phyloP scores from a whole-genome alignment of 2,329 filamentous ascomycete species.

The Paraconiothyrium sp. region DNA sequence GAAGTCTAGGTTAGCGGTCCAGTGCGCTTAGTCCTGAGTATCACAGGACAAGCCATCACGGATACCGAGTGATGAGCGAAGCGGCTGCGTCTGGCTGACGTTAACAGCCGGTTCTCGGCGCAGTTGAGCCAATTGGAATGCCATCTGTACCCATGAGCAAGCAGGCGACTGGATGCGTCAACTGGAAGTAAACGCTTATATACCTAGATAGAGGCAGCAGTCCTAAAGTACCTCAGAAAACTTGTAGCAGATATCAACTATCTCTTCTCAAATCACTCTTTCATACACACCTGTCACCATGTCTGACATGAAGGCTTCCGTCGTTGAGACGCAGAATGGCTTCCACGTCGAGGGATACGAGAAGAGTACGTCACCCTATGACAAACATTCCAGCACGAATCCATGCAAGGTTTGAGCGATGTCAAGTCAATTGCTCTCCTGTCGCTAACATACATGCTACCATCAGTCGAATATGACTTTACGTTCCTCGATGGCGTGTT shows the following conservation, averaged over 20 bases:
- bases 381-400: background rate
- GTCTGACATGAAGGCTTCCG: slow-evolving; percentile 73
- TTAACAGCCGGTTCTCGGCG: slow-evolving; percentile 29
- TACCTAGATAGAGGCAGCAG: slow-evolving; percentile 32
- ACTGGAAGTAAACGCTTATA: slow-evolving; percentile 29
- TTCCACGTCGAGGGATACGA: slow-evolving; percentile 78
- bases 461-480: slow-evolving; percentile 72
- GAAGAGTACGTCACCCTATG: slow-evolving; percentile 59
- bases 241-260: slow-evolving; percentile 19
- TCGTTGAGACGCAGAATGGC: slow-evolving; percentile 69
- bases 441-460: background rate
- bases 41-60: slow-evolving; percentile 35
- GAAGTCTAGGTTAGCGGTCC: slow-evolving; percentile 33
- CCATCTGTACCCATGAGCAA: slow-evolving; percentile 28
- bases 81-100: slow-evolving; percentile 40
- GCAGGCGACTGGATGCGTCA: slow-evolving; percentile 24
- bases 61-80: slow-evolving; percentile 31
- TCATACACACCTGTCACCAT: slow-evolving; percentile 55
- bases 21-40: slow-evolving; percentile 29
- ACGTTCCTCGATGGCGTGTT: slow-evolving; percentile 77
- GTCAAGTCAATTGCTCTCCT: background rate
- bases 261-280: slow-evolving; percentile 10
- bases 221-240: slow-evolving; percentile 5
- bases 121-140: slow-evolving; percentile 33
- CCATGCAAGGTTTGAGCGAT: background rate